A percentile compares a stretch with the other conserved stretches of the same genome.
Evolutionary conservation across 2,329 filamentous ascomycete species (phyloP).

Genomic region (Penicillium hesseltinei): DNA sequence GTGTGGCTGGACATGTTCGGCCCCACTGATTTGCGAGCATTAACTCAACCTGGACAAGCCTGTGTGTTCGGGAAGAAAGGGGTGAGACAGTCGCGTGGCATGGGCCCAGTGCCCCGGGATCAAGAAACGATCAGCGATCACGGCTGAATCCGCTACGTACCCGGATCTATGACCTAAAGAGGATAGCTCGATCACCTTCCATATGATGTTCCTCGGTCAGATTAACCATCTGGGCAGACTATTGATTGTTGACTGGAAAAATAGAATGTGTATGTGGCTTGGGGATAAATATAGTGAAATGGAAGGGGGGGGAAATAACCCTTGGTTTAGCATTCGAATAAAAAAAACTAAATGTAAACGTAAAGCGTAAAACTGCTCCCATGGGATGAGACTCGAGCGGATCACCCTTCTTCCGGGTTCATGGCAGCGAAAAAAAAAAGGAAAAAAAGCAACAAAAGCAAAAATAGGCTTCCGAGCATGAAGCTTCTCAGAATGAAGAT

Average conservation of each 20-base stretch:
- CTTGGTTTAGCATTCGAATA: background rate
- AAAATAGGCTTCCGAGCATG: background rate
- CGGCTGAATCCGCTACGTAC: slow-evolving; percentile 13
- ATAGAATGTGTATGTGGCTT: background rate
- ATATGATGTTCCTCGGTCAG: background rate
- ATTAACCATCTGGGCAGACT: background rate
- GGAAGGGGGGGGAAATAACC: background rate
- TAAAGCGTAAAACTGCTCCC: background rate
- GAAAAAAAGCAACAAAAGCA: background rate
- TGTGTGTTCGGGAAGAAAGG: slow-evolving; percentile 4
- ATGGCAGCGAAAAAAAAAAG: background rate
- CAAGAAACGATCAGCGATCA: slow-evolving; percentile 12
- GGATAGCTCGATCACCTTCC: slow-evolving; percentile 6
- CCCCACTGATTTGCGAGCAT: slow-evolving; percentile 12
- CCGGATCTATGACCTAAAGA: slow-evolving; percentile 12
- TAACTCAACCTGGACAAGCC: background rate
- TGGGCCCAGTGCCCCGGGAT: slow-evolving; percentile 9
- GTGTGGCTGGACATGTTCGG: background rate
- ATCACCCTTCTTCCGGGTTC: slow-evolving; percentile 3
- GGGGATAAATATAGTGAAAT: background rate
- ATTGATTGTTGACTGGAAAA: slow-evolving; percentile 1
- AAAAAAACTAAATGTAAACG: slow-evolving; percentile 3
- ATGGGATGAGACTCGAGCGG: background rate
- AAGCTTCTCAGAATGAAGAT: background rate
- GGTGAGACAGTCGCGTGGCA: slow-evolving; percentile 14